Conservation (phyloP, 495 filamentous ascomycete species). For the Aspergillus taichungensis region DNA sequence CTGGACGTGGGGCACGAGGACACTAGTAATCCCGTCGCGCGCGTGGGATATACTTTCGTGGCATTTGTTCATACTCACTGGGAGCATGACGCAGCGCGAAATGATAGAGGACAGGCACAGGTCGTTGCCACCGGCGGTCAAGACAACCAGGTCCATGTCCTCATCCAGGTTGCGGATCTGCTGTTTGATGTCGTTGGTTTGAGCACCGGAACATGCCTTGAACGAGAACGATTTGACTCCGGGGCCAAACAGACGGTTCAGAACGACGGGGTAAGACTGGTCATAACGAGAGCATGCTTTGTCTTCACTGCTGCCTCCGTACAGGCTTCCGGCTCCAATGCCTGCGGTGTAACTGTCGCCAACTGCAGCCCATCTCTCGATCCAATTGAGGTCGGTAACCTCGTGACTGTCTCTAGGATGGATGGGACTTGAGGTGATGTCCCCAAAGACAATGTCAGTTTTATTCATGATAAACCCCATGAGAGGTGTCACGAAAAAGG, state of each 20-base stretch:
- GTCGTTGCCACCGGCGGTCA: constrained; percentile 27
- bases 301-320: not conserved
- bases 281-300: constrained; percentile 20
- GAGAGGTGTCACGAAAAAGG: too few relatives aligned
- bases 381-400: constrained; percentile 15
- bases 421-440: constrained; percentile 1
- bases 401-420: not conserved
- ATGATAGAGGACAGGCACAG: constrained; percentile 16
- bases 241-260: constrained; percentile 7
- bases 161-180: constrained; percentile 9
- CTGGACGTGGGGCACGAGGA: constrained; percentile 15
- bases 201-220: constrained; percentile 18
- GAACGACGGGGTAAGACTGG: constrained; percentile 8
- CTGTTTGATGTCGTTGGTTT: constrained; percentile 8
- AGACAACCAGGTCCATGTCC: constrained; percentile 17
- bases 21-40: constrained; percentile 9
- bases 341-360: constrained; percentile 27
- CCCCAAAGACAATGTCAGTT: too few relatives aligned
- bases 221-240: constrained; percentile 1
- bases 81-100: constrained; percentile 14
- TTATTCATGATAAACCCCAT: too few relatives aligned
- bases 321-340: constrained; percentile 18
- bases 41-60: constrained; percentile 11
- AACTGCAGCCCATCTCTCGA: constrained; percentile 20
- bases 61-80: constrained; percentile 8